These are phyloP conservation scores for Cordyceps militaris DNA, from an alignment of 2,329 filamentous ascomycete species.

Conservation along the genomic window DNA sequence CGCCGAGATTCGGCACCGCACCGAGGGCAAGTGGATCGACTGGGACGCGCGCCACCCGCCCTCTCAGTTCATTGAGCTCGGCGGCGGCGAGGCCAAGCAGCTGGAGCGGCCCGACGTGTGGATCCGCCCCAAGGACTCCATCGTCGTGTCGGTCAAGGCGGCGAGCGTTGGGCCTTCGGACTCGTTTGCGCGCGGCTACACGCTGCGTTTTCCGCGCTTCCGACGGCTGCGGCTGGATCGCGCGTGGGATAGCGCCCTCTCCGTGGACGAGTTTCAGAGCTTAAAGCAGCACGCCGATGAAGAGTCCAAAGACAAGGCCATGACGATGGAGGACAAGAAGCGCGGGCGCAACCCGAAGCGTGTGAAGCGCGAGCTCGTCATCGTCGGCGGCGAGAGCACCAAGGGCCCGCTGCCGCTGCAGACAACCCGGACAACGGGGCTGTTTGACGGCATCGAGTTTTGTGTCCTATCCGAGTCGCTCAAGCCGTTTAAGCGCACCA, in stretches of 20 bases:
- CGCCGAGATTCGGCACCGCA: constrained; percentile 70
- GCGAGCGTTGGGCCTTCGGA: constrained; percentile 69
- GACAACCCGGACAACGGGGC: constrained; percentile 45
- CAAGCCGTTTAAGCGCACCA: constrained; percentile 64
- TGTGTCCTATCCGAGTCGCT: constrained; percentile 74
- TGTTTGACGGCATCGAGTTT: constrained; percentile 74
- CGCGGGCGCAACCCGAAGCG: constrained; percentile 46
- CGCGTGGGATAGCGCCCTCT: constrained; percentile 72
- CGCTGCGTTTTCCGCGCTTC: constrained; percentile 87
- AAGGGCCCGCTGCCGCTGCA: constrained; percentile 36
- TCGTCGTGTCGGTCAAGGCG: constrained; percentile 86
- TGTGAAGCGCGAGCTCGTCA: constrained; percentile 60
- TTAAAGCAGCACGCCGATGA: constrained; percentile 62
- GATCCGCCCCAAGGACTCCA: constrained; percentile 82
- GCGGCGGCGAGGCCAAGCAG: constrained; percentile 62
- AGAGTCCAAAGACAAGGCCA: constrained; percentile 65
- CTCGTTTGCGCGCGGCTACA: constrained; percentile 68
- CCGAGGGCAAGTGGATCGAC: constrained; percentile 83
- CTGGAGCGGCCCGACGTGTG: constrained; percentile 81
- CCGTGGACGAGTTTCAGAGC: constrained; percentile 67
- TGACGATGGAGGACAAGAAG: constrained; percentile 67
- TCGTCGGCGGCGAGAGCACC: constrained; percentile 64
- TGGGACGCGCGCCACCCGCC: constrained; percentile 78
- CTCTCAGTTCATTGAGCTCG: constrained; percentile 70
- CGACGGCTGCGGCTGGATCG: constrained; percentile 76